phyloP scores from a whole-genome alignment of 2,329 filamentous ascomycete genomes.

The Aspergillus novoparasiticus region DNA sequence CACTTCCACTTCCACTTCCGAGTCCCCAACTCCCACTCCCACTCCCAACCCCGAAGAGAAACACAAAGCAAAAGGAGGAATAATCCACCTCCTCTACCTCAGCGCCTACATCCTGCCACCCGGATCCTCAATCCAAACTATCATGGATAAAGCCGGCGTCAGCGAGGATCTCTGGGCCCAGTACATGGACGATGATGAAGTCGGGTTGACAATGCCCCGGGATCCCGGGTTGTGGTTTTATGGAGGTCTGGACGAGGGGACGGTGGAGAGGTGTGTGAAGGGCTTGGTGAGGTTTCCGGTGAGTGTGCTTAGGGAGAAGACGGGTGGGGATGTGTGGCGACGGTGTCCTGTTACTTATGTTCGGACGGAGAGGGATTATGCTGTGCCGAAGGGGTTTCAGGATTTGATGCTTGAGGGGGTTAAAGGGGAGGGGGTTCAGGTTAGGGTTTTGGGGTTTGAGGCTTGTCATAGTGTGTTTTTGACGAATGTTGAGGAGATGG shows the following conservation, averaged over 20 bases:
- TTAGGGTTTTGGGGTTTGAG: constrained; percentile 17
- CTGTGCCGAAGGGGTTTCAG: constrained; percentile 15
- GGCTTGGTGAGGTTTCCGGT: constrained; percentile 9
- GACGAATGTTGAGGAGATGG: constrained; percentile 16
- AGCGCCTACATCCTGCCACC: background rate
- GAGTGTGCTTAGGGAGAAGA: background rate
- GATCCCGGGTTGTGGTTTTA: constrained; percentile 7
- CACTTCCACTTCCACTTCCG: background rate
- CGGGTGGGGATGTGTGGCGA: constrained; percentile 14
- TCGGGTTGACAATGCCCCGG: constrained; percentile 1
- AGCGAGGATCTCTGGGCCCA: constrained; percentile 5
- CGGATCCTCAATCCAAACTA: background rate
- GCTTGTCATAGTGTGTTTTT: constrained; percentile 21
- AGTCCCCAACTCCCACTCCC: background rate
- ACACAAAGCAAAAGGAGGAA: background rate
- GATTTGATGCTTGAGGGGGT: constrained; percentile 19
- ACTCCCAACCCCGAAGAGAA: background rate
- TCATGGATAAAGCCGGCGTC: background rate
- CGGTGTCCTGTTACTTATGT: constrained; percentile 19
- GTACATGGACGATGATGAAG: background rate
- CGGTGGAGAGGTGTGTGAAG: background rate
- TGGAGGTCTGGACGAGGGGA: background rate
- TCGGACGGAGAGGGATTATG: constrained; percentile 14
- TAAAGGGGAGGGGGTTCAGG: constrained; percentile 4
- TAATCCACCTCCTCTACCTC: background rate